Conservation (phyloP, 257 asterid genomes). For the Ehretia macrophylla region DNA sequence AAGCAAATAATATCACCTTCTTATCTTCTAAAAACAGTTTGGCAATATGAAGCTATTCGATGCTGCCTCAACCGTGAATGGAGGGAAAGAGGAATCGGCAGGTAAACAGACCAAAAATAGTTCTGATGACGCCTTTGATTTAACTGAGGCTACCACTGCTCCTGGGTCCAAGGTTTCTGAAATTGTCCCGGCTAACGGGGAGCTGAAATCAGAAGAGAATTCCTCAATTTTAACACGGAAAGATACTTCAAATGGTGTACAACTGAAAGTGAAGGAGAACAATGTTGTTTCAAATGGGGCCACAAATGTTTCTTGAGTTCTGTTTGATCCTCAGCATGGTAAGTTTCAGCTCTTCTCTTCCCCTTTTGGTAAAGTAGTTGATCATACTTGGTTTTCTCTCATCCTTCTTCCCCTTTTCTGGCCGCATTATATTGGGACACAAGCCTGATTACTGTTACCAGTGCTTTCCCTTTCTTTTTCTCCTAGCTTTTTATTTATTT, state of each 20-base stretch:
- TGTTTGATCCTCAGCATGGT: neutral
- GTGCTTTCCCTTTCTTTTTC: no score
- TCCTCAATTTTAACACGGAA: constrained; percentile 9
- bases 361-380: neutral
- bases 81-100: constrained; percentile 11
- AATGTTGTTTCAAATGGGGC: constrained; percentile 2
- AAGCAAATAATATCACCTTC: neutral
- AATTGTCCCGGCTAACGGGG: constrained; percentile 10
- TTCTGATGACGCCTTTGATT: constrained; percentile 5
- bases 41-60: constrained; percentile 12
- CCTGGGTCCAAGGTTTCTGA: constrained; percentile 9
- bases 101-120: constrained; percentile 3
- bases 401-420: neutral
- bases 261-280: constrained; percentile 6
- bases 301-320: neutral
- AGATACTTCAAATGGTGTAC: constrained; percentile 8
- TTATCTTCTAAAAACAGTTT: constrained; percentile 16
- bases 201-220: constrained; percentile 14
- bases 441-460: no score
- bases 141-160: neutral
- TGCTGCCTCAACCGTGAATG: constrained; percentile 1
- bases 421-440: no score
- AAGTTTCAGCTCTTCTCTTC: neutral
- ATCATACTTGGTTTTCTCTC: neutral
- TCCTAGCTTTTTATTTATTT: no score